Conservation (phyloP, 164 flowering plant genomes). For the Vitis rotundifolia region DNA sequence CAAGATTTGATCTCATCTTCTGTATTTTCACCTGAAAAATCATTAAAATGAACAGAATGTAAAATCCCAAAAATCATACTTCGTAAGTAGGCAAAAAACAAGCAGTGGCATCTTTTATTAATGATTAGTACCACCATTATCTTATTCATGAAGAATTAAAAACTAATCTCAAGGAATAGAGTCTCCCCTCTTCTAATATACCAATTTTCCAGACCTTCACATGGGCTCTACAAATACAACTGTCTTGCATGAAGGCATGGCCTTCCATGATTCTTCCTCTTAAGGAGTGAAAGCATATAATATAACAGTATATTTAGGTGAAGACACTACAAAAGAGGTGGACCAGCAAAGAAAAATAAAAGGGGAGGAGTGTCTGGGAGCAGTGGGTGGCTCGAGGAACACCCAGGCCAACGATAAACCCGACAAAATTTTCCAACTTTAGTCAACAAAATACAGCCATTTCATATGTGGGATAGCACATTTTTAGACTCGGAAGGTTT, state of each 20-base stretch:
- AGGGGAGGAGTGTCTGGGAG: neutral
- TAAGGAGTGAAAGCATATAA: slow-evolving; percentile 7
- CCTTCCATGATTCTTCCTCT: neutral
- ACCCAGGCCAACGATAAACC: slow-evolving; percentile 9
- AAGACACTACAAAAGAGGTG: slow-evolving; percentile 14
- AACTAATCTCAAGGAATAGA: slow-evolving; percentile 13
- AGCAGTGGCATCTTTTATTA: neutral
- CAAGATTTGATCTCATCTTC: slow-evolving; percentile 82
- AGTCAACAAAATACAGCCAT: neutral
- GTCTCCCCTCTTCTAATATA: slow-evolving; percentile 2
- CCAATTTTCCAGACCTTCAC: slow-evolving; percentile 26
- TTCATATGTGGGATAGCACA: neutral
- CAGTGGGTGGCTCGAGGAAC: slow-evolving; percentile 41
- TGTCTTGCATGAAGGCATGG: too few species aligned
- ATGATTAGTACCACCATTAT: neutral
- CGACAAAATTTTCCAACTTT: slow-evolving; percentile 3
- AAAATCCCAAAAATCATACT: neutral
- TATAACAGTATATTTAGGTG: neutral
- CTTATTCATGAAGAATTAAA: slow-evolving; percentile 8
- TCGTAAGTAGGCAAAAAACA: too few species aligned
- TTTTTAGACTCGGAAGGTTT: neutral
- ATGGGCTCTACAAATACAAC: slow-evolving; percentile 18
- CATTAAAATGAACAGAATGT: neutral
- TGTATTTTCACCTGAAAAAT: slow-evolving; percentile 78
- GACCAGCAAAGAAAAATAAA: slow-evolving; percentile 19